Evolutionary conservation across 2,329 filamentous ascomycete species (phyloP), one percentile per base, ranked within the genome.

Genomic region (Calonectria montana): DNA sequence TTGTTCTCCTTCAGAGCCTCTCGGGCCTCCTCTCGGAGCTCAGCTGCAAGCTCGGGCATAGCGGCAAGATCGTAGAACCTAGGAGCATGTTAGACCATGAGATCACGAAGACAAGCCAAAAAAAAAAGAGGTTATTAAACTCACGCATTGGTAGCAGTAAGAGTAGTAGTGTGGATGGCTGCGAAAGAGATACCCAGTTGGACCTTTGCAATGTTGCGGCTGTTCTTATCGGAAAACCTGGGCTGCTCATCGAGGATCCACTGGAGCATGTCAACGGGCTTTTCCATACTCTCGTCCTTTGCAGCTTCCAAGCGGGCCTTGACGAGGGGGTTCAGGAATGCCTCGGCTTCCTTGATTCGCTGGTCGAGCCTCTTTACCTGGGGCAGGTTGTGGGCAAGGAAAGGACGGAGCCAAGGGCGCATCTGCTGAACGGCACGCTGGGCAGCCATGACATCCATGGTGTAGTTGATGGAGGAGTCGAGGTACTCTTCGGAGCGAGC

Each of bases 11-110:
- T 77, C 0, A 88, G 75, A 0, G 83, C 84, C 1, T 81, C 75
- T 3, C 81, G 75, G 8, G 88, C 86, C 74, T 92, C 90, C 23
- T 88, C 83, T 2, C 90, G 86, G 1, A 91, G 79, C 13, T 86
- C 84, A 6, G 87, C 81, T 39, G 88, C 80, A 74, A 88, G 83
- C 35, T 90, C 86, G 0, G 88, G 89, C 74, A 84, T 80, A 8
- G 86, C 83, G 0, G 86, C 86, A 4, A 92, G 78, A 68, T 88
- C 87, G 76, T 88, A 90, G 59, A 92, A 84, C 6, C 85, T 72
- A 13, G 4, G 1, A 29, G 7, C 15, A 2, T 5, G 6, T 70
- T 53, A 67, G 66, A 12, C 2, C 43, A 5, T 1, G 5, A 4
- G 23, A 18, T 16, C 18, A 31, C 10, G 6, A 4, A 5, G 8